Evolutionary conservation across 2,329 filamentous ascomycete species (phyloP), one percentile per base, ranked within the genome.

Genomic region (Cercospora zeina): DNA sequence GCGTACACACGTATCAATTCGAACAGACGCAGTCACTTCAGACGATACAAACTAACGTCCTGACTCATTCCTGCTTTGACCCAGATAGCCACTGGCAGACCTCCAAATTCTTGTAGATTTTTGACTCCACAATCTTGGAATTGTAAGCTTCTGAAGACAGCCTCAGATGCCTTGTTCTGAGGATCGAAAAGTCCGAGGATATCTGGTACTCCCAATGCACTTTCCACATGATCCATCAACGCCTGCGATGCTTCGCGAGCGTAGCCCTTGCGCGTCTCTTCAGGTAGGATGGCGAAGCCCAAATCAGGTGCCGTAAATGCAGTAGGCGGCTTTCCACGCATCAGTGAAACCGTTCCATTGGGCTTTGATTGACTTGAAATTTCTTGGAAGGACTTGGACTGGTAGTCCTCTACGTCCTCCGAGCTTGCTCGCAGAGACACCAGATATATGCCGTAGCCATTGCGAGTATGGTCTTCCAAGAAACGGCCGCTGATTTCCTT

Each of bases 241-340:
- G 47, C 47, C 21, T 50, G 47, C 47, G 47, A 27, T 16, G 47
- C 47, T 31, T 50, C 47, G 21, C 47, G 21, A n/a, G 47, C 24
- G 24, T 50, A 50, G 47, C 47, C 47, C 2, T 50, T 50, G 0
- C 24, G 47, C 3, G 11, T 27, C 24, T 50, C 24, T 16, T 50
- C 47, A 5, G 47, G 47, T 21, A 50, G n/a, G 11, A 50, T 50
- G 47, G 47, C 47, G 47, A 50, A 50, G 47, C 47, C 47, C 47
- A 50, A 5, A 2, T 50, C 47, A 1, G 47, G 47, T 30, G 47
- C 47, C 21, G 47, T 24, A 5, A 31, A 16, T 31, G 21, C 21
- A 16, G 21, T 50, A 0, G 47, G 24, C 4, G 47, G 21, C 21
- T 50, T 31, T 10, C 47, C 47, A 11, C 47, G 47, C 47, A 50